Conservation (phyloP, 345 rosid species). For the Pelargonium nanum region DNA sequence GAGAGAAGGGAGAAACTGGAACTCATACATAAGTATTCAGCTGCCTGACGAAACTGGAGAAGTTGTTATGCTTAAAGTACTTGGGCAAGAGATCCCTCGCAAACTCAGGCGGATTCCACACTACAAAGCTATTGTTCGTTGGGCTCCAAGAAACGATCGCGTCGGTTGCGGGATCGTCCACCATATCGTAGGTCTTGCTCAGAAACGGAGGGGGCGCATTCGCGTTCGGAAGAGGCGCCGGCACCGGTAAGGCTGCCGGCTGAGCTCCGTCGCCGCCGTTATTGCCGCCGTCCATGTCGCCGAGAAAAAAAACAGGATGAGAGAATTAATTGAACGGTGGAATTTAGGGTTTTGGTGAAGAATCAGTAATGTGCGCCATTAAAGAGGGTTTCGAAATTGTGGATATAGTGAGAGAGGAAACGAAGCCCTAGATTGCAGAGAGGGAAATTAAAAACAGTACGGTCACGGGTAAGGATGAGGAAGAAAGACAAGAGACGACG, state of each 20-base stretch:
- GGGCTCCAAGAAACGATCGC: constrained; percentile 21
- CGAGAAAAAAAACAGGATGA: not conserved
- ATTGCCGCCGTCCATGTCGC: not conserved
- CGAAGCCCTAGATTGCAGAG: not conserved
- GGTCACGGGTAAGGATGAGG: not conserved
- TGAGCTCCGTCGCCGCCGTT: not conserved
- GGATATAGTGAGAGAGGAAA: not conserved
- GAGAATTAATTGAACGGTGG: no score
- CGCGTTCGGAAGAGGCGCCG: not conserved
- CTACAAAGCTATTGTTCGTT: constrained; percentile 23
- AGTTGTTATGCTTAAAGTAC: constrained; percentile 28
- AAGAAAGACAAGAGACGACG: not conserved
- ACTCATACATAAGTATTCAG: constrained; percentile 23
- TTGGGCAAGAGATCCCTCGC: constrained; percentile 25
- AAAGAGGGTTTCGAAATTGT: not conserved
- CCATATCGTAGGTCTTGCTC: constrained; percentile 29
- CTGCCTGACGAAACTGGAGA: constrained; percentile 27
- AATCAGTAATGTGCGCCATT: not conserved
- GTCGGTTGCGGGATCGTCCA: constrained; percentile 23
- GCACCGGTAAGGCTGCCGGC: constrained; percentile 8
- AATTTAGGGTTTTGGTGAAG: not conserved
- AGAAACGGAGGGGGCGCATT: constrained; percentile 26
- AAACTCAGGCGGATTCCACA: constrained; percentile 29
- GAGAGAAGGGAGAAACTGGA: not conserved
- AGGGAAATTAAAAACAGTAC: no score